phyloP scores from a whole-genome alignment of 2,329 filamentous ascomycete genomes.

The Talaromyces sp. region DNA sequence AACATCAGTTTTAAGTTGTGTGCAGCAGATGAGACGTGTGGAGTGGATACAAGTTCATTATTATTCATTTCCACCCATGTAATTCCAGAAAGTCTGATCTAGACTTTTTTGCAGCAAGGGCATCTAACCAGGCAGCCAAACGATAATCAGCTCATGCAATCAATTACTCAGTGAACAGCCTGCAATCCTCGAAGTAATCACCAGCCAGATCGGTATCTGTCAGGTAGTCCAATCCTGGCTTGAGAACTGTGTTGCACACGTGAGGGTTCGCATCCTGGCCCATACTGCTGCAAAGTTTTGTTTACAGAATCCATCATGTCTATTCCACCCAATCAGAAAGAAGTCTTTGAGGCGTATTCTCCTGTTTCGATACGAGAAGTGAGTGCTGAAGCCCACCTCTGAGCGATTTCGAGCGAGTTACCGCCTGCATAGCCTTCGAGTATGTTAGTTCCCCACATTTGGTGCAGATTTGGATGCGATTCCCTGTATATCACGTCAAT shows the following conservation, averaged over 20 bases:
- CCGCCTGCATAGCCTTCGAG: conserved; percentile 62
- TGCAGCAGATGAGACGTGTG: no score
- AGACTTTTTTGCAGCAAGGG: neutral
- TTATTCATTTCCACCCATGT: no score
- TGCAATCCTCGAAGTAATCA: conserved; percentile 61
- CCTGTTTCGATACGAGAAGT: conserved; percentile 24
- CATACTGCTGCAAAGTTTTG: conserved; percentile 43
- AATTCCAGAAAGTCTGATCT: neutral
- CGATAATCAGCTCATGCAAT: conserved; percentile 67
- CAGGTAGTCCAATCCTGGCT: conserved; percentile 58
- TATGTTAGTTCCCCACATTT: conserved; percentile 71
- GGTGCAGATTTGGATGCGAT: conserved; percentile 61
- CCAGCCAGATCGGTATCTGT: conserved; percentile 58
- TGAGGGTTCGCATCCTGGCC: conserved; percentile 65
- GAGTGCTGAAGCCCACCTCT: conserved; percentile 23
- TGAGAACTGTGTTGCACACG: conserved; percentile 64
- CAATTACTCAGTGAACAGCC: conserved; percentile 62
- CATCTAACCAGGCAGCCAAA: conserved; percentile 44
- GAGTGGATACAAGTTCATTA: no score
- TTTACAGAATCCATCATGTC: conserved; percentile 12
- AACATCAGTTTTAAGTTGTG: no score
- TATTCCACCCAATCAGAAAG: conserved; percentile 48
- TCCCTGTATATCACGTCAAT: conserved; percentile 63
- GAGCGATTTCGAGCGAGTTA: conserved; percentile 19
- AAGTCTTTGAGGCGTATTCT: conserved; percentile 49